phyloP scores from a whole-genome alignment of 1,284 basidiomycete species.

The Coriolopsis trogii region DNA sequence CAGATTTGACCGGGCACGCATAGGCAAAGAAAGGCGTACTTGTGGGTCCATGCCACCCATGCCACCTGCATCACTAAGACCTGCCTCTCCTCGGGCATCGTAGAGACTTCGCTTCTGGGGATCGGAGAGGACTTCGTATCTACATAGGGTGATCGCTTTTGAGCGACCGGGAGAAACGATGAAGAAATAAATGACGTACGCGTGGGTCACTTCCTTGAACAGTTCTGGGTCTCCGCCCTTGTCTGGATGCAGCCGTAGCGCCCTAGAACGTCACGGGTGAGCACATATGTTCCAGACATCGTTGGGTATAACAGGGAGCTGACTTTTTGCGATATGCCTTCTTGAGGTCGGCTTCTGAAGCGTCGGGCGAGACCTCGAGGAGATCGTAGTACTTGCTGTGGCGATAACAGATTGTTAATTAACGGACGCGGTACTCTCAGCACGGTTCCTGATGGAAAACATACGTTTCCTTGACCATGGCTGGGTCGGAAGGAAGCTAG shows the following conservation, averaged over 20 bases:
- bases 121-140: constrained; percentile 95
- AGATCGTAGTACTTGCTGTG: constrained; percentile 89
- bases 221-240: constrained; percentile 96
- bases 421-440: not conserved
- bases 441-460: not conserved
- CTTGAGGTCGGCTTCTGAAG: constrained; percentile 84
- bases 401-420: constrained; percentile 2
- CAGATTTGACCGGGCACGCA: not conserved
- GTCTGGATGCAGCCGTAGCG: constrained; percentile 92
- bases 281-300: constrained; percentile 19
- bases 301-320: constrained; percentile 15
- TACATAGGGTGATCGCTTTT: constrained; percentile 33
- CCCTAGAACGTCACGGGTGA: constrained; percentile 49
- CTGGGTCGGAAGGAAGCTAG: constrained; percentile 15
- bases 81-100: constrained; percentile 94
- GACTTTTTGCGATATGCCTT: constrained; percentile 96
- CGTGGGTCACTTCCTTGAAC: constrained; percentile 98
- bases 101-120: constrained; percentile 85
- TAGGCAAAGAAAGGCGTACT: constrained; percentile 43
- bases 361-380: constrained; percentile 78
- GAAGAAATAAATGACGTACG: constrained; percentile 55
- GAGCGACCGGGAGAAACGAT: not conserved
- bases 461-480: constrained; percentile 75
- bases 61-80: constrained; percentile 84
- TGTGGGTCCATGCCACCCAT: constrained; percentile 97